Evolutionary conservation across 306 rosid genomes (phyloP).

Genomic region (Quercus ilex): DNA sequence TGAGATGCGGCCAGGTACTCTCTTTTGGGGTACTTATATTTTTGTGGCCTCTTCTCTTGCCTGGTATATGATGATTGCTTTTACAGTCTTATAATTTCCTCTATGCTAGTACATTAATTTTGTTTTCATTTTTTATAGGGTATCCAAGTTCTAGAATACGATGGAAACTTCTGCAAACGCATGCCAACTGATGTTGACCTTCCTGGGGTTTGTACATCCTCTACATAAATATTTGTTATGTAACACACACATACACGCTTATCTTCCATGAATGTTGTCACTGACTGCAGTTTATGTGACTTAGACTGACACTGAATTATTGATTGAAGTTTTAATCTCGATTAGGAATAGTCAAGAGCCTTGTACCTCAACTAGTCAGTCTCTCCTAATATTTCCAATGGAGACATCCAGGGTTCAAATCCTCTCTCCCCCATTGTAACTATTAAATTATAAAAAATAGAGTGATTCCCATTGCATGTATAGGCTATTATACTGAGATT

Average conservation of each 20-base stretch:
- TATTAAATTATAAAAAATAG: too few species aligned
- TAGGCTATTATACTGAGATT: too few species aligned
- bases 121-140: constrained; percentile 51
- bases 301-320: too few species aligned
- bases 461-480: background rate
- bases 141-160: constrained; percentile 87
- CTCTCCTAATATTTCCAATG: too few species aligned
- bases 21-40: background rate
- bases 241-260: background rate
- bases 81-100: constrained; percentile 1
- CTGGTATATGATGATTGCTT: background rate
- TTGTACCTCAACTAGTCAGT: too few species aligned
- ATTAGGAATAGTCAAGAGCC: too few species aligned
- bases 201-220: constrained; percentile 75
- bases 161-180: constrained; percentile 90
- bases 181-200: constrained; percentile 94
- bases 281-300: too few species aligned
- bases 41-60: background rate
- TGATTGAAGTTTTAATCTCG: too few species aligned
- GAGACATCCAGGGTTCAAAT: too few species aligned
- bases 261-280: background rate
- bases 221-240: constrained; percentile 15
- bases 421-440: too few species aligned
- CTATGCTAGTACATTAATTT: constrained; percentile 8
- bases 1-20: constrained; percentile 95